Conservation (phyloP, 1,139 yeast genomes). For the Casaregolazyma lundiana region DNA sequence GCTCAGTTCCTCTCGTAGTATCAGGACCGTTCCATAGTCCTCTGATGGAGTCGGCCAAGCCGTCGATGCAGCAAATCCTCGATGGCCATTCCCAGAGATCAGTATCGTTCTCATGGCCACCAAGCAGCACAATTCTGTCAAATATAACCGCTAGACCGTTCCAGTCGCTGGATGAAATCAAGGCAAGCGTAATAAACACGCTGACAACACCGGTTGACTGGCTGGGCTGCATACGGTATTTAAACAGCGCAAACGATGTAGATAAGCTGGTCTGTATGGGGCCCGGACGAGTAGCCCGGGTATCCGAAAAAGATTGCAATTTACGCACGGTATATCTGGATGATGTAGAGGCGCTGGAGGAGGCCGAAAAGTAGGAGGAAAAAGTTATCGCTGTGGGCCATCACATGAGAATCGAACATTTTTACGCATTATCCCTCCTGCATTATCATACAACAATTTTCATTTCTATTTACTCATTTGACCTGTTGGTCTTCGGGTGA, state of each 20-base stretch:
- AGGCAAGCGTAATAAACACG: slow-evolving; percentile 24
- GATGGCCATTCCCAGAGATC: slow-evolving; percentile 7
- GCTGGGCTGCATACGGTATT: slow-evolving; percentile 27
- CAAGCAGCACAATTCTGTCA: slow-evolving; percentile 26
- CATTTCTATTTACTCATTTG: background rate
- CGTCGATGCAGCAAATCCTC: slow-evolving; percentile 21
- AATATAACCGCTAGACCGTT: slow-evolving; percentile 34
- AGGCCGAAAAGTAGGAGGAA: background rate
- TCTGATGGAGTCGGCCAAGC: slow-evolving; percentile 39
- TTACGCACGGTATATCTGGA: slow-evolving; percentile 14
- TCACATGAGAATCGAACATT: background rate
- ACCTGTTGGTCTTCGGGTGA: too few relatives aligned
- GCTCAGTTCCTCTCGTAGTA: slow-evolving; percentile 39
- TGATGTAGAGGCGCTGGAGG: slow-evolving; percentile 10
- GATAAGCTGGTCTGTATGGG: slow-evolving; percentile 27
- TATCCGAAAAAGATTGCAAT: slow-evolving; percentile 14
- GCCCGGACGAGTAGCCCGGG: slow-evolving; percentile 29
- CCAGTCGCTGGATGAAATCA: slow-evolving; percentile 27
- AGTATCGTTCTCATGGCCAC: slow-evolving; percentile 25
- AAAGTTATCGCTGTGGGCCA: background rate
- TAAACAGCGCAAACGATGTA: slow-evolving; percentile 14
- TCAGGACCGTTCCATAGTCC: slow-evolving; percentile 52
- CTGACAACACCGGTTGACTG: slow-evolving; percentile 33
- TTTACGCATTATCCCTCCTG: too few relatives aligned
- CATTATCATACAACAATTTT: background rate